Evolutionary conservation across 371 early-diverging fungal species (phyloP), one percentile per base, ranked within the genome.

Genomic region (Apophysomyces variabilis): DNA sequence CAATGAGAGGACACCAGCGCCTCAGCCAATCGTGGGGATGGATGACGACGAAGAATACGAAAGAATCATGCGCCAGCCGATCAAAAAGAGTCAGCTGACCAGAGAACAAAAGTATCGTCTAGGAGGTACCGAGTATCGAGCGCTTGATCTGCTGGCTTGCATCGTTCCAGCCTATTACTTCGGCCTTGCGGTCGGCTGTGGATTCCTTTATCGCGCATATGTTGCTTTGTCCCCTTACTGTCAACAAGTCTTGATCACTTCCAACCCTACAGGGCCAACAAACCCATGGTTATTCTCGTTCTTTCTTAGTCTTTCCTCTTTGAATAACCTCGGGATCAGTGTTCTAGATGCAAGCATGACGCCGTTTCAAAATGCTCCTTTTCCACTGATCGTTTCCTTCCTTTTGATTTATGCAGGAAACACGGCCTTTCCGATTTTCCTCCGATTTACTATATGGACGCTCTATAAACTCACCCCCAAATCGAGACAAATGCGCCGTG

Each of bases 101-200:
- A 62, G 72, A 16, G 71, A 83, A 54, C 80, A 83, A 6, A 68
- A 79, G 1, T 78, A 78, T 45, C 67, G 76, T 18, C 46, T 83
- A 60, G 83, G 83, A 37, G 83, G 83, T 13, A 75, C 77, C 16
- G 83, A 83, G 59, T 83, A 83, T 35, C 66, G 79, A 16, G 79
- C 83, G 1, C 60, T 83, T 32, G 79, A 78, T 7, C 69, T 79
- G 18, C 63, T 83, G 21, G 63, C 77, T 7, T 21, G 61, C 0
- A 54, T 83, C 13, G 79, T 83, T 12, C 77, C 80, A 11, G 8
- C 60, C 0, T 83, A 77, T 58, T 83, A 80, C 35, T 18, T 80
- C 8, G 75, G 75, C 38, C 69, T 72, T 32, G 47, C 75, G 9
- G 21, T 73, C 26, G 61, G 75, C 1, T 72, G 71, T 44, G 71